A percentile compares a stretch with the other conserved stretches of the same genome.
Conservation (phyloP, 1,284 basidiomycete genomes). For the Leccinum fallax region DNA sequence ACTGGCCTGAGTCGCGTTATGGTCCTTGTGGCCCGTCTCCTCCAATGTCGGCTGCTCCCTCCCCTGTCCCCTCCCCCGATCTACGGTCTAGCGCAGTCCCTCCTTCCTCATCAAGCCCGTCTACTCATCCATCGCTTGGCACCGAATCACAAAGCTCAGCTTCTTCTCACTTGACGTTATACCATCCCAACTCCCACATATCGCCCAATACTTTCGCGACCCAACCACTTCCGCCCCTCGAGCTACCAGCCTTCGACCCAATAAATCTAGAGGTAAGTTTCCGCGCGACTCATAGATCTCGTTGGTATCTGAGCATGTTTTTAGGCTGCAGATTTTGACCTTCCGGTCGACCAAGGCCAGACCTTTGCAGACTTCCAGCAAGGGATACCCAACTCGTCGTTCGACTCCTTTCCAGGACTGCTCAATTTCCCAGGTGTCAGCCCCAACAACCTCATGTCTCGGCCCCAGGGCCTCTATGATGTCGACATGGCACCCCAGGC, state of each 20-base stretch:
- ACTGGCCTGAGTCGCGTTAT: slow-evolving; percentile 27
- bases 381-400: slow-evolving; percentile 2
- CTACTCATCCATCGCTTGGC: slow-evolving; percentile 8
- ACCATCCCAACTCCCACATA: slow-evolving; percentile 5
- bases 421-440: slow-evolving; percentile 36
- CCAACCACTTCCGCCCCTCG: slow-evolving; percentile 9
- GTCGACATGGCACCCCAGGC: slow-evolving; percentile 28
- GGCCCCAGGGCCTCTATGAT: slow-evolving; percentile 39
- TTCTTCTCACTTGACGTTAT: slow-evolving; percentile 6
- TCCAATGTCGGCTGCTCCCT: slow-evolving; percentile 44
- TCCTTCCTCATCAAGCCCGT: slow-evolving; percentile 16
- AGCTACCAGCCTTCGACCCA: background rate
- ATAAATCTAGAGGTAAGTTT: slow-evolving; percentile 17
- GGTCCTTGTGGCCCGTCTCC: slow-evolving; percentile 44
- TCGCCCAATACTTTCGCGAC: slow-evolving; percentile 14
- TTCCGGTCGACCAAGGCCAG: slow-evolving; percentile 14
- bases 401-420: slow-evolving; percentile 24
- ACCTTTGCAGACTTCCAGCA: slow-evolving; percentile 5
- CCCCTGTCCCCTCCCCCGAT: slow-evolving; percentile 29
- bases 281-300: background rate
- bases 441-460: slow-evolving; percentile 27
- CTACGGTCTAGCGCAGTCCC: background rate
- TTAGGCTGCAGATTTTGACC: slow-evolving; percentile 12
- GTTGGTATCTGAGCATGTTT: slow-evolving; percentile 6
- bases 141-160: slow-evolving; percentile 15